phyloP scores from a whole-genome alignment of 768 basidiomycete species.

The Mycena epipterygia region DNA sequence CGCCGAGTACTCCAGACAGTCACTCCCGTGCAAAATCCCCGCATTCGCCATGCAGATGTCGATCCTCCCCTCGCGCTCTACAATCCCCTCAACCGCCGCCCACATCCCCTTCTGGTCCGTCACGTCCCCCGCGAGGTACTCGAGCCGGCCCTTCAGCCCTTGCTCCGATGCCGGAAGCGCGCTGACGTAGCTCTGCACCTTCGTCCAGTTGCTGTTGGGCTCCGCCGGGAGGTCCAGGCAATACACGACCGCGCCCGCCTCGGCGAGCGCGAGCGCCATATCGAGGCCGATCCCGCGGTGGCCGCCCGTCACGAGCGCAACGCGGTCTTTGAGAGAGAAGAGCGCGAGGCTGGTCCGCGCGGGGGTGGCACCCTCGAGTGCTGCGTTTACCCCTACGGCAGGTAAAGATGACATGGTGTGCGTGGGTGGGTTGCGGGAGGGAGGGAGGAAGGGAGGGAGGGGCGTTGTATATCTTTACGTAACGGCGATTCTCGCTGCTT shows the following conservation, averaged over 20 bases:
- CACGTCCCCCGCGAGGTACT: constrained; percentile 78
- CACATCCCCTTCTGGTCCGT: constrained; percentile 73
- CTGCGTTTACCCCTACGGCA: constrained; percentile 21
- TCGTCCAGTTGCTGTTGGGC: constrained; percentile 64
- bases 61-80: constrained; percentile 75
- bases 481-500: no score
- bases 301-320: constrained; percentile 74
- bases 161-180: constrained; percentile 44
- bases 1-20: constrained; percentile 76
- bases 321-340: constrained; percentile 68
- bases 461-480: no score
- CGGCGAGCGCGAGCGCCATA: constrained; percentile 80
- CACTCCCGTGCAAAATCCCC: constrained; percentile 74
- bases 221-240: constrained; percentile 70
- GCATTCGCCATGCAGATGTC: constrained; percentile 86
- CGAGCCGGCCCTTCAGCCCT: constrained; percentile 46
- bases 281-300: constrained; percentile 84
- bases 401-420: no score
- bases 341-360: constrained; percentile 70
- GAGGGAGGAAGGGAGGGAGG: no score
- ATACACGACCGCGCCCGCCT: constrained; percentile 72
- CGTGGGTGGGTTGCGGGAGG: no score
- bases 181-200: constrained; percentile 63
- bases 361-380: constrained; percentile 34
- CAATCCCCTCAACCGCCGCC: constrained; percentile 69